phyloP scores from a whole-genome alignment of 208 protist species.

The Leishmania guyanensis region DNA sequence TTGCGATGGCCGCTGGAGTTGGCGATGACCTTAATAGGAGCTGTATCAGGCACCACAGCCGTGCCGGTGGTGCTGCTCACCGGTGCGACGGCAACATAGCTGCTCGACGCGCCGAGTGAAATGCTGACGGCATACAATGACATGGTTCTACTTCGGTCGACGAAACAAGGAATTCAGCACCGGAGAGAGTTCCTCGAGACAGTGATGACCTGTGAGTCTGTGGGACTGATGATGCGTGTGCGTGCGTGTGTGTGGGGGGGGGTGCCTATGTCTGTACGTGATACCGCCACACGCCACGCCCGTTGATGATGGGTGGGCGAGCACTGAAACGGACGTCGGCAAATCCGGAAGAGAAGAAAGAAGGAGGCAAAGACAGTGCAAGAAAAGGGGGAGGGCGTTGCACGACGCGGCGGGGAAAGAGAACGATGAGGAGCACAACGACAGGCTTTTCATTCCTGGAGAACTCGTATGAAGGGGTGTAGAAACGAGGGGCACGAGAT shows the following conservation, averaged over 20 bases:
- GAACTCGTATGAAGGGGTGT: neutral
- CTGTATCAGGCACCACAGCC: conserved; percentile 11
- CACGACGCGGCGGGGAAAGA: neutral
- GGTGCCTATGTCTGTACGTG: neutral
- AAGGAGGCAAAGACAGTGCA: neutral
- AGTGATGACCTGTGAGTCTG: neutral
- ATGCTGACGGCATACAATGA: conserved; percentile 82
- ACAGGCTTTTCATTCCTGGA: too few species aligned
- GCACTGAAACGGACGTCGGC: neutral
- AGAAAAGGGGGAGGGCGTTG: neutral
- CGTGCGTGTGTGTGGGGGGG: neutral
- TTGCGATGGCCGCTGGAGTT: conserved; percentile 83
- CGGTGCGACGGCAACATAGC: conserved; percentile 67
- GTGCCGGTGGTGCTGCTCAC: conserved; percentile 26
- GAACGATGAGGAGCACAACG: neutral
- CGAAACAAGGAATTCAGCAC: neutral
- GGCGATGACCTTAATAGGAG: conserved; percentile 62
- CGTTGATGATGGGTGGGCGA: neutral
- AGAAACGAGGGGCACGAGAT: neutral
- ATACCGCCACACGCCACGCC: neutral
- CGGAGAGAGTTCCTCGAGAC: neutral
- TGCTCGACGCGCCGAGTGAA: conserved; percentile 78
- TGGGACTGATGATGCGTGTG: neutral
- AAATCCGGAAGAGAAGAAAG: too few species aligned
- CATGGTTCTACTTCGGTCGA: neutral